Evolutionary conservation across 2,329 filamentous ascomycete species (phyloP), one percentile per base, ranked within the genome.

Genomic region (Uncinocarpus reesii): DNA sequence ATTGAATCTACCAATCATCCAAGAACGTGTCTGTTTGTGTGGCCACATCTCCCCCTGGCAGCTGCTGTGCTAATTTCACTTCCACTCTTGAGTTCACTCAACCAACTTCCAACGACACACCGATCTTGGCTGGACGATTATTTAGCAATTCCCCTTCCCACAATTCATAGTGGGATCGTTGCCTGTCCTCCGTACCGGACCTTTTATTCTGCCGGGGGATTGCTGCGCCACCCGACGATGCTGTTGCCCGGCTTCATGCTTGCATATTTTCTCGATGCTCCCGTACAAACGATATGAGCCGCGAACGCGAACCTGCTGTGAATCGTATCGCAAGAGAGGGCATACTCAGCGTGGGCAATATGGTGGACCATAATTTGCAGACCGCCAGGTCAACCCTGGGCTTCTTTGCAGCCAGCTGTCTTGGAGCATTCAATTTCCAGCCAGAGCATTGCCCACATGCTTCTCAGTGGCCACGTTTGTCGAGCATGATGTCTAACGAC

Each of bases 1-100:
- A 4, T 43, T 29, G 8, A 31, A 20, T 46, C 35, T 20, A 46
- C 43, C 43, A 46, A 46, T 46, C 43, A 46, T 46, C 43, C 43
- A 15, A 26, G 23, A 46, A 46, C 43, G 43, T 46, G 43, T 34
- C 13, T 13, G 32, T 37, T 38, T 29, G 32, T 46, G 23, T 29
- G 32, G 43, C 32, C 35, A 40, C 20, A 40, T 15, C 36, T 7
- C 3, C 21, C n/a, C 35, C 18, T 23, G 20, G 18, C 8, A 16
- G 5, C 34, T 10, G 18, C 13, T 23, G 7, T 10, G 18, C 7
- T 23, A 37, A 18, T 11, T 6, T 13, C 3, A 4, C 21, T 2
- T 13, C 36, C 21, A 15, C 15, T 10, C 4, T 4, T 13, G 26
- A 7, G 11, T 11, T 29, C 11, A 11, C 26, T 21, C 21, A 7